Conservation (phyloP, 495 filamentous ascomycete genomes). For the Lichina pygmaea region DNA sequence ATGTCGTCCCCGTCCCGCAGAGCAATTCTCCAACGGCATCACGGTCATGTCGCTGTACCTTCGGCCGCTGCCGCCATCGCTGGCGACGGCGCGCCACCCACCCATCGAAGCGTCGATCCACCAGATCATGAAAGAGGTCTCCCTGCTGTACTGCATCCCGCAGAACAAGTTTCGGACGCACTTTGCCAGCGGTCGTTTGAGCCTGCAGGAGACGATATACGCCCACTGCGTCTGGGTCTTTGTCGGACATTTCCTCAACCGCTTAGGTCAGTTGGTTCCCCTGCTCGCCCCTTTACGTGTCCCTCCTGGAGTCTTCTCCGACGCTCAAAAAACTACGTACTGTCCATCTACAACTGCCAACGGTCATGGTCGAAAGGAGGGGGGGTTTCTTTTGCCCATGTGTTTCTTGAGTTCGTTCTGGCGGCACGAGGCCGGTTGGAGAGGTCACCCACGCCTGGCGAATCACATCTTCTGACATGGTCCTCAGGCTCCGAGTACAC, state of each 20-base stretch:
- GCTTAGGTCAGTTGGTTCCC: constrained; percentile 25
- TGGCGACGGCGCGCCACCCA: constrained; percentile 27
- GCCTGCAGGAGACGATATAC: constrained; percentile 90
- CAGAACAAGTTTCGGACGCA: constrained; percentile 82
- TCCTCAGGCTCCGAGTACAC: constrained; percentile 47
- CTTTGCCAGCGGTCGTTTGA: constrained; percentile 69
- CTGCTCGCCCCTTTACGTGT: background rate
- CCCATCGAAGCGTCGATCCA: constrained; percentile 85
- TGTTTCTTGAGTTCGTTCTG: too few relatives aligned
- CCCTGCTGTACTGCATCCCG: constrained; percentile 87
- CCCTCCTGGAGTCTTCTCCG: too few relatives aligned
- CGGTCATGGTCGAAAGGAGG: too few relatives aligned
- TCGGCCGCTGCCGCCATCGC: constrained; percentile 30
- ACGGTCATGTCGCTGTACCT: constrained; percentile 90
- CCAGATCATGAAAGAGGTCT: constrained; percentile 97
- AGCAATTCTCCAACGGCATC: constrained; percentile 97
- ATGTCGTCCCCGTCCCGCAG: constrained; percentile 9
- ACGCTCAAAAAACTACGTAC: too few relatives aligned
- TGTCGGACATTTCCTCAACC: constrained; percentile 89
- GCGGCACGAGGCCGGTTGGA: background rate
- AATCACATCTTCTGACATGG: background rate
- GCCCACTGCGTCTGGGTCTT: constrained; percentile 95
- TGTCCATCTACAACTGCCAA: too few relatives aligned
- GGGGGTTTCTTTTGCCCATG: too few relatives aligned
- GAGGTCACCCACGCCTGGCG: background rate